Conservation (phyloP, 495 filamentous ascomycete species). For the Podospora conica region DNA sequence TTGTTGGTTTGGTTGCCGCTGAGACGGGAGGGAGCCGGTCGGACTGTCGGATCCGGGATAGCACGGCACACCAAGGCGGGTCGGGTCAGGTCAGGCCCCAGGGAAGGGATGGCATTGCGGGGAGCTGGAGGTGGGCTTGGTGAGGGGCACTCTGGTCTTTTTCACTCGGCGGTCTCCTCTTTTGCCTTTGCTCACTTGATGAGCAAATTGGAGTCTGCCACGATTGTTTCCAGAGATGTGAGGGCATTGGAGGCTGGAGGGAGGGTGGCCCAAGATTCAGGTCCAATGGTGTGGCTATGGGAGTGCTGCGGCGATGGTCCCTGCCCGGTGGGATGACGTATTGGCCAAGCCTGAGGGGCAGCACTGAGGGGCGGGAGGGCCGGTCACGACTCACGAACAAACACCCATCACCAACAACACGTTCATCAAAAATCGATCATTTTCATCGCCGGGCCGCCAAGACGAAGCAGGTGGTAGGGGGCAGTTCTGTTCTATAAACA, state of each 20-base stretch:
- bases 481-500: too few relatives aligned
- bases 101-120: neutral
- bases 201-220: neutral
- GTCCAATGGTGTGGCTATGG: neutral
- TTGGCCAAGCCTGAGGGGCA: neutral
- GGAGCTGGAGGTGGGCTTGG: neutral
- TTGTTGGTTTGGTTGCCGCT: neutral
- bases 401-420: neutral
- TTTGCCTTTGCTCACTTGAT: neutral
- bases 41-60: neutral
- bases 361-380: neutral
- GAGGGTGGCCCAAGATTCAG: neutral
- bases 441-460: too few relatives aligned
- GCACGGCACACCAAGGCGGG: neutral
- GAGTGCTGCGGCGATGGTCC: neutral
- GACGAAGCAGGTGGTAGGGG: too few relatives aligned
- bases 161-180: conserved; percentile 1
- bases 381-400: too few relatives aligned
- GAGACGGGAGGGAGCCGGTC: conserved; percentile 6
- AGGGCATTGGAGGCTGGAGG: neutral
- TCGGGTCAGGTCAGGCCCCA: neutral
- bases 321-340: neutral
- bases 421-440: neutral
- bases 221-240: neutral
- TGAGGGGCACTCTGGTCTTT: neutral